Evolutionary conservation across 2,329 filamentous ascomycete species (phyloP).

Genomic region (Fusarium sp.): DNA sequence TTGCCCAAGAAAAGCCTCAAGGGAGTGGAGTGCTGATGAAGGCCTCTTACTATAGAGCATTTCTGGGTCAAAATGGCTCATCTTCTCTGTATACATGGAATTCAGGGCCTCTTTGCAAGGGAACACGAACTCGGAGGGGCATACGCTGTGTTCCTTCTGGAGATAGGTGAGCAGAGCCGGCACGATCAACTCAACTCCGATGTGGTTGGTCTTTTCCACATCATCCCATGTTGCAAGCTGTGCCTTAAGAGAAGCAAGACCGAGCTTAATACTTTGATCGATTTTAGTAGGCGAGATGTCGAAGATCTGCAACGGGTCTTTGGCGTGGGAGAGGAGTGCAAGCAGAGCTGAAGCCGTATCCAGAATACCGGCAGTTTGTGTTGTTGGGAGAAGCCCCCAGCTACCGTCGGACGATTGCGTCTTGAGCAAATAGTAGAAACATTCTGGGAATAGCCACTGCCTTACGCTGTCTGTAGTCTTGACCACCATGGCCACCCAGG

Average conservation of each 20-base stretch:
- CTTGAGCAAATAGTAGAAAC: not conserved
- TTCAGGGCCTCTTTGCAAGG: not conserved
- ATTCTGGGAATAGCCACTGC: constrained; percentile 1
- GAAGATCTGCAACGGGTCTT: not conserved
- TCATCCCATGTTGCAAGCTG: constrained; percentile 2
- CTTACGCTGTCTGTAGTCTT: not conserved
- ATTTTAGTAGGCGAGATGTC: not conserved
- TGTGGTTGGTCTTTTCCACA: constrained; percentile 1
- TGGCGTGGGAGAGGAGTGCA: not conserved
- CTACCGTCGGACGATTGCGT: constrained; percentile 1
- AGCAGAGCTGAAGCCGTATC: not conserved
- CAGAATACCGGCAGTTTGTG: constrained; percentile 7
- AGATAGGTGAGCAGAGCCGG: not conserved
- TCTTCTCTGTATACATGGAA: not conserved
- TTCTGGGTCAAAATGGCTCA: not conserved
- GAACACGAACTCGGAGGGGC: not conserved
- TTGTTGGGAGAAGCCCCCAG: not conserved
- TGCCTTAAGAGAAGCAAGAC: not conserved
- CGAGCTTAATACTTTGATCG: not conserved
- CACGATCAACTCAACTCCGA: constrained; percentile 8
- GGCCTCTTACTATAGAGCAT: not conserved
- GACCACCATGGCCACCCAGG: constrained; percentile 9
- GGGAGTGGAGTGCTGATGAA: not conserved
- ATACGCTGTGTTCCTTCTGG: rapidly evolving
- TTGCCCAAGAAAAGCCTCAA: not conserved